A percentile compares a stretch with the other conserved stretches of the same genome.
These are phyloP conservation scores for Dictyophora rubrovolvata DNA, from an alignment of 768 basidiomycete genomes.

Conservation along the genomic window DNA sequence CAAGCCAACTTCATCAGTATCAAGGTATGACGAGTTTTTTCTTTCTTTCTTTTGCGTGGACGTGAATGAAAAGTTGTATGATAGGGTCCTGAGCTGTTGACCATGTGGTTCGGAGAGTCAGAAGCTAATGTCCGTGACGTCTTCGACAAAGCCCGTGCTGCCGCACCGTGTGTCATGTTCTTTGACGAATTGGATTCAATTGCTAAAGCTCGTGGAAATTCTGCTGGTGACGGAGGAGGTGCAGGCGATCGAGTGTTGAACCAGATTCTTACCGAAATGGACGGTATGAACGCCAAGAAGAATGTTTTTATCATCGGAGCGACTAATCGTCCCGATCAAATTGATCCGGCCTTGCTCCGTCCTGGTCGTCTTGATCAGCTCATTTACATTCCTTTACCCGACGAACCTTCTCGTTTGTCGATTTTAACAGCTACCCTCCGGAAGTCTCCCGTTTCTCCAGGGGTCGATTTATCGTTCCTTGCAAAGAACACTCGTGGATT, in stretches of 20 bases:
- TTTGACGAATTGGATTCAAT: conserved; percentile 99
- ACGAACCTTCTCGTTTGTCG: conserved; percentile 81
- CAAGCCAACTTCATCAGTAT: conserved; percentile 99
- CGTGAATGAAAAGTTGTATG: conserved; percentile 5
- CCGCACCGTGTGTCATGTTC: conserved; percentile 99
- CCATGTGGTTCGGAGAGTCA: conserved; percentile 99
- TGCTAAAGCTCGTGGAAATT: conserved; percentile 89
- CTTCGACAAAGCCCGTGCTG: conserved; percentile 99
- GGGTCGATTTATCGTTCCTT: conserved; percentile 79
- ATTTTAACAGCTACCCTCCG: conserved; percentile 89
- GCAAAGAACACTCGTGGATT: conserved; percentile 92
- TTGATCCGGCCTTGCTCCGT: conserved; percentile 85
- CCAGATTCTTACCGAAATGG: conserved; percentile 96
- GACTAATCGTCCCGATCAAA: conserved; percentile 94
- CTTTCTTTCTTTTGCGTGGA: not conserved
- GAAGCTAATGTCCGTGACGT: conserved; percentile 99
- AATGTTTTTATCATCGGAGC: conserved; percentile 98
- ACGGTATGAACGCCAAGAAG: conserved; percentile 98
- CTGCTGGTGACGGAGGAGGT: conserved; percentile 84
- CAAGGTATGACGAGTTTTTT: conserved; percentile 65
- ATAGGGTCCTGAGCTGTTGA: conserved; percentile 90
- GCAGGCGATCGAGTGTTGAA: conserved; percentile 97
- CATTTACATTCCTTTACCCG: conserved; percentile 97
- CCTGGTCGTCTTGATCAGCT: conserved; percentile 98
- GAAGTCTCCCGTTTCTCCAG: conserved; percentile 77